Evolutionary conservation across 768 basidiomycete species (phyloP), one percentile per base, ranked within the genome.

Genomic region (Russula ochroleuca): DNA sequence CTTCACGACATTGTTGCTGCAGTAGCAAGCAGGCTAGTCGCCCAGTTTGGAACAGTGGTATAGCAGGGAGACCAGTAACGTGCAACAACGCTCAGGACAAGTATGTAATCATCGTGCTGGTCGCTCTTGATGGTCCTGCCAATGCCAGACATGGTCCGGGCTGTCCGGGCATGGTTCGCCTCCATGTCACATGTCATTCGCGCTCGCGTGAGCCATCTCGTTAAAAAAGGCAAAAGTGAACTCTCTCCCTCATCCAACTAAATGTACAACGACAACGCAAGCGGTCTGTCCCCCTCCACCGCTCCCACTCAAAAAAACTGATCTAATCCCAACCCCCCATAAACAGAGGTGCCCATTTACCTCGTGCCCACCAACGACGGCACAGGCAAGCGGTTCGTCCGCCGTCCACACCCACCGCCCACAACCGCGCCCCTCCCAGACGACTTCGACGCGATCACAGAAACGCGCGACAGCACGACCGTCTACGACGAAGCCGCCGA

Each of bases 371-470:
- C 35, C 35, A 35, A 35, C 35, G 35, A 35, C 35, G 35, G 35
- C 35, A 28, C 28, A 28, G 75, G 74, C 38, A 78, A 78, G 65
- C 73, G 71, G 4, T 69, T 76, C 61, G 70, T 78, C 21, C 74
- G 74, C 55, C 76, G 78, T 23, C 77, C 75, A 31, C 75, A 72
- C 38, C 72, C 77, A 17, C 76, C 79, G 0, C 74, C 74, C 7
- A 76, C 77, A 25, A 77, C 76, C n/a, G 65, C 74, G 21, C 75
- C 78, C 14, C 72, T 77, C 37, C 72, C 75, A 41, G 78, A 79
- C 52, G 74, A 79, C 61, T 79, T 78, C 56, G 78, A 80, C 65
- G 77, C 74, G 33, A 66, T 70, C 54, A 76, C 75, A 3, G 62
- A 48, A 33, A 67, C 67, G 19, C 67, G 66, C 45, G 65, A 62